phyloP scores from a whole-genome alignment of 495 filamentous ascomycete species.

The Talaromyces borbonicus region DNA sequence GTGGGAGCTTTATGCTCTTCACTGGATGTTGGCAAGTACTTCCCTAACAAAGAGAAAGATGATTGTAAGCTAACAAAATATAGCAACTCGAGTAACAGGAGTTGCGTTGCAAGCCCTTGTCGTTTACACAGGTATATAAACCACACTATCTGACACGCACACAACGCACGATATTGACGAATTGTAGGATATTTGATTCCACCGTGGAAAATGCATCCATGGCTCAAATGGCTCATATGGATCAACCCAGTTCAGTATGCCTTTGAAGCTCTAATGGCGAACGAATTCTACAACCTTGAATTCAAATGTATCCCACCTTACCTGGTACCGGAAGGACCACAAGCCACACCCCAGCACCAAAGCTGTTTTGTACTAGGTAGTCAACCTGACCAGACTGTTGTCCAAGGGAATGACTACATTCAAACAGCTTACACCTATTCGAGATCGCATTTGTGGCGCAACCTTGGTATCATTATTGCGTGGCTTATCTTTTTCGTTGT shows the following conservation, averaged over 20 bases:
- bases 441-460: conserved; percentile 50
- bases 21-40: conserved; percentile 44
- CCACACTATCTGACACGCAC: not conserved
- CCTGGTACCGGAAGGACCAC: conserved; percentile 52
- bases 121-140: conserved; percentile 53
- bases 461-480: conserved; percentile 50
- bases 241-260: conserved; percentile 70
- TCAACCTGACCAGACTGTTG: conserved; percentile 35
- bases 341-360: conserved; percentile 43
- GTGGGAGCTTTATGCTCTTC: conserved; percentile 54
- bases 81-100: conserved; percentile 54
- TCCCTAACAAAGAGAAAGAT: not conserved
- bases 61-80: not conserved
- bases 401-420: conserved; percentile 46
- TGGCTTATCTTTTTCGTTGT: conserved; percentile 45
- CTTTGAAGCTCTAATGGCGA: conserved; percentile 58
- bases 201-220: conserved; percentile 62
- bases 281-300: conserved; percentile 41
- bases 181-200: conserved; percentile 61
- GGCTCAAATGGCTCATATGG: conserved; percentile 70
- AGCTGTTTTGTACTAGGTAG: conserved; percentile 53
- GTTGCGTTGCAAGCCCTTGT: conserved; percentile 54
- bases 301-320: conserved; percentile 44
- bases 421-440: conserved; percentile 42
- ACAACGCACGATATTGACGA: not conserved